A percentile compares a stretch with the other conserved stretches of the same genome.
These are phyloP conservation scores for Porphyrellus sp. DNA, from an alignment of 1,284 basidiomycete species.

Conservation along the genomic window DNA sequence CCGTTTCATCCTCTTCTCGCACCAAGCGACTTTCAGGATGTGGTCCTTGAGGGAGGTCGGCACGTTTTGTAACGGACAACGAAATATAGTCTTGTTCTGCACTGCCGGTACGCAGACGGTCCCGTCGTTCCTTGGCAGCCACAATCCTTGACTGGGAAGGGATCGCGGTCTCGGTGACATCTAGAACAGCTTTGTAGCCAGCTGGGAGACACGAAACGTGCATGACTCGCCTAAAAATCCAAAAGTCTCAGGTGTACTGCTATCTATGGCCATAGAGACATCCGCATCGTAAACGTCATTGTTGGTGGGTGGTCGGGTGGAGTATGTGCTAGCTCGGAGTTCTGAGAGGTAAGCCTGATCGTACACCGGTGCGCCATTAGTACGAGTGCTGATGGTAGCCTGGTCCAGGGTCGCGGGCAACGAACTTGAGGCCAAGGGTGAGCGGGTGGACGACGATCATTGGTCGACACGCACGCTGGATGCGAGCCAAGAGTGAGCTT, in stretches of 20 bases:
- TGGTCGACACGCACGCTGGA: slow-evolving; percentile 42
- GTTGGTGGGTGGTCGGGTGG: slow-evolving; percentile 46
- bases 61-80: slow-evolving; percentile 60
- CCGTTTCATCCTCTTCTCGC: slow-evolving; percentile 89
- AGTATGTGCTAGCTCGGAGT: slow-evolving; percentile 78
- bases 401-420: slow-evolving; percentile 48
- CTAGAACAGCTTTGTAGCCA: slow-evolving; percentile 1
- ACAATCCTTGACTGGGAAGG: slow-evolving; percentile 75
- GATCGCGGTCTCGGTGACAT: slow-evolving; percentile 48
- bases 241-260: slow-evolving; percentile 37
- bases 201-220: too few species aligned
- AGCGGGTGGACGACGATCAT: slow-evolving; percentile 5
- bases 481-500: slow-evolving; percentile 58
- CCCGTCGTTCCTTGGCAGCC: slow-evolving; percentile 77
- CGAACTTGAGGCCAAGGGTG: slow-evolving; percentile 22
- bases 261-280: slow-evolving; percentile 50
- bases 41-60: slow-evolving; percentile 62
- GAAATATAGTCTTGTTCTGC: slow-evolving; percentile 81
- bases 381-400: slow-evolving; percentile 46
- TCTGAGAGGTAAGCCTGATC: slow-evolving; percentile 76
- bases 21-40: slow-evolving; percentile 86
- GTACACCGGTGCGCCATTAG: slow-evolving; percentile 58
- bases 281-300: slow-evolving; percentile 49
- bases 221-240: slow-evolving; percentile 41
- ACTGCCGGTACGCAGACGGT: slow-evolving; percentile 50